Evolutionary conservation across 345 rosid species (phyloP).

Genomic region (Brassica nigra): DNA sequence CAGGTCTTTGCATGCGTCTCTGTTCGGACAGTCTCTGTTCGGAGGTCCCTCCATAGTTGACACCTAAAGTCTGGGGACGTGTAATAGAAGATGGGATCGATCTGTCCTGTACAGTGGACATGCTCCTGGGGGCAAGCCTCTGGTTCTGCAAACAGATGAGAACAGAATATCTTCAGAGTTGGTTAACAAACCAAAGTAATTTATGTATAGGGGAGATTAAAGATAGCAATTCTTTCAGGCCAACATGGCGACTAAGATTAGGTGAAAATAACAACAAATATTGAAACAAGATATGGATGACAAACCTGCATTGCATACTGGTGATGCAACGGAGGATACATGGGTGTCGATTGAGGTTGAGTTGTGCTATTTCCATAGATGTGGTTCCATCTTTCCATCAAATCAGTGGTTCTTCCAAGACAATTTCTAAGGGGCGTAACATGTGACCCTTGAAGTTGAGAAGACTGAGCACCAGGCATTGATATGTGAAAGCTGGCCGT

Average conservation of each 20-base stretch:
- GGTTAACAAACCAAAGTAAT: too few relatives aligned
- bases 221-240: too few relatives aligned
- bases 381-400: conserved; percentile 41
- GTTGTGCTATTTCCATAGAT: not conserved
- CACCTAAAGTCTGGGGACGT: conserved; percentile 36
- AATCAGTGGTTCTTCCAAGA: conserved; percentile 34
- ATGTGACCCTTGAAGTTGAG: conserved; percentile 37
- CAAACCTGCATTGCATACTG: conserved; percentile 48
- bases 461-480: conserved; percentile 32
- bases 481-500: conserved; percentile 7
- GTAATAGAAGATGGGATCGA: conserved; percentile 38
- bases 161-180: not conserved
- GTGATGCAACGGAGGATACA: conserved; percentile 39
- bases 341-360: conserved; percentile 38
- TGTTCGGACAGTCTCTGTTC: conserved; percentile 33
- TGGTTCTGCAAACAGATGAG: conserved; percentile 29
- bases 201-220: too few relatives aligned
- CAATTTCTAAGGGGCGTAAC: conserved; percentile 29
- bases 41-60: conserved; percentile 34
- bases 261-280: too few relatives aligned
- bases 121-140: conserved; percentile 33
- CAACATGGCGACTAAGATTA: too few relatives aligned
- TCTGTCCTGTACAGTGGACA: conserved; percentile 43
- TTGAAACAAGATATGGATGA: not conserved
- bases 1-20: not conserved